Evolutionary conservation across 805 yeast species (phyloP), one percentile per base, ranked within the genome.

Genomic region (Lachancea sp.): DNA sequence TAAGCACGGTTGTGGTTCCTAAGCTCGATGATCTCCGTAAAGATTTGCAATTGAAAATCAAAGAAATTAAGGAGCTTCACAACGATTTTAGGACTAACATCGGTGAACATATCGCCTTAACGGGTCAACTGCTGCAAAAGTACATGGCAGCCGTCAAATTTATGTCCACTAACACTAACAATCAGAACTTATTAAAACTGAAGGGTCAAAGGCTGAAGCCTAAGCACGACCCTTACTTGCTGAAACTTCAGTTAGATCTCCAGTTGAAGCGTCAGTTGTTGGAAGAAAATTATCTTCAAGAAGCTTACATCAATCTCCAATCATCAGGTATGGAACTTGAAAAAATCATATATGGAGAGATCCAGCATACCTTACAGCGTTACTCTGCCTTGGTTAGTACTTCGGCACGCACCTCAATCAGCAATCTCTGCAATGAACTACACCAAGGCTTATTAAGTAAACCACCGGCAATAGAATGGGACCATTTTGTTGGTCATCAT

Each of bases 41-140:
- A 46, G 96, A 87, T 61, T 67, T 88, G 48, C 65, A 77, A 38
- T 72, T 80, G 45, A 85, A 87, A 54, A 83, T 87, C 45, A 82
- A 81, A 58, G 95, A 86, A 58, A 86, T 86, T 51, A 81, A 78
- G 58, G 78, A 81, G 41, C 58, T 80, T 35, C 80, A 76, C 48
- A 60, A 64, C 2, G 86, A 80, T 57, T 81, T 78, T 61, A 78
- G 77, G 47, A 73, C 75, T 34, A 75, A 74, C 49, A 67, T 81
- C 42, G 73, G 71, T 41, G 70, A 67, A 44, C 86, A 81, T 49
- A 72, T 81, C 25, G 77, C 80, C 41, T 68, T 72, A 38, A 78
- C 85, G 2, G 85, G 85, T 5, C 74, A 74, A 38, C 55, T 74
- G 13, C 56, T 80, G 41, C 65, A 66, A 16, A 72, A 69, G 42